Base-by-base conservation (phyloP, 2,329 filamentous ascomycete species). In the Stachybotrys chartarum region DNA sequence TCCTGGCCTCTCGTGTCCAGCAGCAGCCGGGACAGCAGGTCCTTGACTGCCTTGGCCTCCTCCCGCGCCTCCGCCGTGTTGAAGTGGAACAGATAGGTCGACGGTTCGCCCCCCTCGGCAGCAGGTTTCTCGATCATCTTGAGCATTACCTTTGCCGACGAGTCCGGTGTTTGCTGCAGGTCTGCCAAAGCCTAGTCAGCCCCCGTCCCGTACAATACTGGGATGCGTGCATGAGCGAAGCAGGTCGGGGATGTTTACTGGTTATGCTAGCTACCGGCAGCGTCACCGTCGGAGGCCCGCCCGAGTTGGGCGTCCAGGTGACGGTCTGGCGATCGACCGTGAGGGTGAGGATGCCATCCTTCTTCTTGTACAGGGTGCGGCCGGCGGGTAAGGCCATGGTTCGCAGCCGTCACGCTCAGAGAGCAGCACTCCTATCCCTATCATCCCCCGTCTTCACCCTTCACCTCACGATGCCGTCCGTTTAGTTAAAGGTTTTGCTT, bases 81-180 rank as follows among this genome's bases (percentile, higher is more conserved):
- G 74, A 99, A 97, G 60, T 89, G 87, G 70, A 99, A 97, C 51
- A 93, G 83, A 68, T 95, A 90, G 54, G 85, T 83, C 50, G 86
- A 81, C 17, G 89, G 76, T 52, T 87, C 83, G 31, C 77, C 70
- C 30, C 77, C 76, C 50, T 76, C 75, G 35, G 83, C 72, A 46
- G 82, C 72, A 47, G 82, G 73, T 68, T 91, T 88, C 59, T 88
- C 88, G 63, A 97, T 90, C 55, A 99, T 87, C 71, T 94, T 96
- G 57, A 97, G 81, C 80, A 96, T 96, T 54, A 96, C 91, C 78
- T 96, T 97, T 17, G 91, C 78, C 42, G 84, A 86, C n/a, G 80
- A 86, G 57, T 91, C 90, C 12, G 94, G 92, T 1, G 94, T 97
- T 70, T 97, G 93, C 71, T 99, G 93, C 51, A 99, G 83, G 74